phyloP scores from a whole-genome alignment of 164 flowering plant genomes.

The Macadamia tetraphylla region DNA sequence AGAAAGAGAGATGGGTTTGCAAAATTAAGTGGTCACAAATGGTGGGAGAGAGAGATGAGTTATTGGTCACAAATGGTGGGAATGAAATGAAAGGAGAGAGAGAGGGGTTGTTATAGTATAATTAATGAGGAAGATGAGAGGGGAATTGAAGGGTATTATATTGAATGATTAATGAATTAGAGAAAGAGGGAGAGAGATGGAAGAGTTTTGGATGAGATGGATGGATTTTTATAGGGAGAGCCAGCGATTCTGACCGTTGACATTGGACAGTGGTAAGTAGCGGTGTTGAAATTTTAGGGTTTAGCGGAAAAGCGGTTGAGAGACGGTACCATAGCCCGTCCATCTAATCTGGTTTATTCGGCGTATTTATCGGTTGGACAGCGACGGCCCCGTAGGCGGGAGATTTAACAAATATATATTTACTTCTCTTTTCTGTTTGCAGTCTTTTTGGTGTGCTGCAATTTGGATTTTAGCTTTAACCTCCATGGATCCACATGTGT shows the following conservation, averaged over 20 bases:
- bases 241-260: slow-evolving; percentile 55
- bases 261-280: slow-evolving; percentile 4
- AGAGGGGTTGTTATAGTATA: too few relatives aligned
- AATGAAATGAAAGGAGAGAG: neutral
- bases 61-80: too few relatives aligned
- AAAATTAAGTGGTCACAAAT: too few relatives aligned
- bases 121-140: neutral
- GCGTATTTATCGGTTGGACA: slow-evolving; percentile 3
- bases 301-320: slow-evolving; percentile 18
- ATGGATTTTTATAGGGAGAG: neutral
- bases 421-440: too few relatives aligned
- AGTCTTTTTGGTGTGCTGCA: too few relatives aligned
- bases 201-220: neutral
- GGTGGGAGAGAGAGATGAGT: neutral
- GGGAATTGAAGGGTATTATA: neutral
- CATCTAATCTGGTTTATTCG: neutral
- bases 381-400: neutral
- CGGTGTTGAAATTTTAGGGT: slow-evolving; percentile 10
- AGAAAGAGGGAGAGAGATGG: neutral
- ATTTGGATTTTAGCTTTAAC: too few relatives aligned
- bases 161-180: neutral
- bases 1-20: too few relatives aligned
- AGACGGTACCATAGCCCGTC: neutral
- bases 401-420: too few relatives aligned
- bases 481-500: too few relatives aligned